A percentile compares a stretch with the other conserved stretches of the same genome.
phyloP scores from a whole-genome alignment of 768 basidiomycete species.

The Termitomyces sp. region DNA sequence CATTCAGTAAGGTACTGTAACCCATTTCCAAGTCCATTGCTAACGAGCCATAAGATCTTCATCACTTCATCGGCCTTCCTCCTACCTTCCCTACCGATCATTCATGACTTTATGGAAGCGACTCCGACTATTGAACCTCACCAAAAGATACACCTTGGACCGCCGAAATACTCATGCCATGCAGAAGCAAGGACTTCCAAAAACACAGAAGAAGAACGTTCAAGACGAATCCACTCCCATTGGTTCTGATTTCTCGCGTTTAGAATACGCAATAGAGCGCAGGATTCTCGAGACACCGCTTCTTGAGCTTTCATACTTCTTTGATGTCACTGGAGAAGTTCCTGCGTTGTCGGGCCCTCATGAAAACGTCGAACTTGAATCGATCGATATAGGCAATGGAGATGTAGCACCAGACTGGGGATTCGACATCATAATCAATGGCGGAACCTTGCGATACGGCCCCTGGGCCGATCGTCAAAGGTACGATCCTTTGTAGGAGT shows the following conservation, averaged over 20 bases:
- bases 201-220: slow-evolving; percentile 25
- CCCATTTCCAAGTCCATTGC: not conserved
- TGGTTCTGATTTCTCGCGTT: slow-evolving; percentile 48
- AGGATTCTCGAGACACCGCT: slow-evolving; percentile 74
- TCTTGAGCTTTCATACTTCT: slow-evolving; percentile 84
- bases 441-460: slow-evolving; percentile 79
- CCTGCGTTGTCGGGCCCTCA: slow-evolving; percentile 35
- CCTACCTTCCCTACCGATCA: slow-evolving; percentile 33
- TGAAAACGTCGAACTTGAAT: slow-evolving; percentile 32
- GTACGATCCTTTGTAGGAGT: slow-evolving; percentile 27
- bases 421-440: slow-evolving; percentile 75
- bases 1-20: slow-evolving; percentile 33
- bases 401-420: slow-evolving; percentile 93
- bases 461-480: slow-evolving; percentile 97
- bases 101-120: slow-evolving; percentile 56
- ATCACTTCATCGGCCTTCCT: slow-evolving; percentile 24
- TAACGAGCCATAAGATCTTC: slow-evolving; percentile 23
- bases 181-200: slow-evolving; percentile 13
- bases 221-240: slow-evolving; percentile 53
- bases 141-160: slow-evolving; percentile 30
- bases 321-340: slow-evolving; percentile 78
- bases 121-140: slow-evolving; percentile 39
- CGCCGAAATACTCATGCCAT: slow-evolving; percentile 27
- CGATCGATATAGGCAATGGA: slow-evolving; percentile 79
- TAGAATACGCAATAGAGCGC: slow-evolving; percentile 88